Percentiles rank a stretch among this genome's conserved stretches.
These are phyloP conservation scores for Leccinum pellstonianum DNA, from an alignment of 768 basidiomycete species.

Conservation along the genomic window DNA sequence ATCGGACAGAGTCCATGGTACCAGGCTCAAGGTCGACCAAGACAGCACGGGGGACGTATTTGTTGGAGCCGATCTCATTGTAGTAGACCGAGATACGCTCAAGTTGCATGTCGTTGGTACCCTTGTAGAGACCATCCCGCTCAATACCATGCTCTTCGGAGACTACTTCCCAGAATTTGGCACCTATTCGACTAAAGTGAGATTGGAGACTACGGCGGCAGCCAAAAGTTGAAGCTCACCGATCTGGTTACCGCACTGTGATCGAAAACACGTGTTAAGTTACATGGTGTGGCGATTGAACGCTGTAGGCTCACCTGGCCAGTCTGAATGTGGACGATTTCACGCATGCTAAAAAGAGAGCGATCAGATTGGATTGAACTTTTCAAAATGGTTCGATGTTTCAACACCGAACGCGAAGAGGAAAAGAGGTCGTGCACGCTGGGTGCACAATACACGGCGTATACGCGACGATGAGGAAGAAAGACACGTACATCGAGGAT, in stretches of 20 bases:
- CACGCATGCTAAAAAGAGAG: conserved; percentile 75
- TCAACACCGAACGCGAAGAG: conserved; percentile 19
- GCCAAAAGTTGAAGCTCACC: conserved; percentile 51
- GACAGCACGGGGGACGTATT: conserved; percentile 98
- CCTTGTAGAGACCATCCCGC: conserved; percentile 90
- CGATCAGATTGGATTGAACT: conserved; percentile 26
- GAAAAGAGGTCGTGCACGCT: conserved; percentile 5
- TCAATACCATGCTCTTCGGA: conserved; percentile 98
- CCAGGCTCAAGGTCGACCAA: conserved; percentile 98
- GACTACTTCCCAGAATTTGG: conserved; percentile 97
- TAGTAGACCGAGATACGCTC: conserved; percentile 98
- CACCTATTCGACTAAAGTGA: conserved; percentile 50
- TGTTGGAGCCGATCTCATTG: conserved; percentile 92
- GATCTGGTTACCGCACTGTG: conserved; percentile 98
- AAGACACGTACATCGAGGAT: conserved; percentile 33
- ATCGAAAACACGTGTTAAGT: conserved; percentile 32
- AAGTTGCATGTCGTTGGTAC: conserved; percentile 91
- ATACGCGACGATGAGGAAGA: conserved; percentile 15
- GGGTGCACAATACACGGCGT: not conserved
- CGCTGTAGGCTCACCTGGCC: conserved; percentile 70
- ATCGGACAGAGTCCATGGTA: conserved; percentile 91
- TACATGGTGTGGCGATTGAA: conserved; percentile 7
- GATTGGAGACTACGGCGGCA: conserved; percentile 15
- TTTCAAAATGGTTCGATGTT: conserved; percentile 16
- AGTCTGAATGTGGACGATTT: conserved; percentile 99